These are phyloP conservation scores for Suhomyces sp. DNA, from an alignment of 805 yeast genomes.

Conservation along the genomic window DNA sequence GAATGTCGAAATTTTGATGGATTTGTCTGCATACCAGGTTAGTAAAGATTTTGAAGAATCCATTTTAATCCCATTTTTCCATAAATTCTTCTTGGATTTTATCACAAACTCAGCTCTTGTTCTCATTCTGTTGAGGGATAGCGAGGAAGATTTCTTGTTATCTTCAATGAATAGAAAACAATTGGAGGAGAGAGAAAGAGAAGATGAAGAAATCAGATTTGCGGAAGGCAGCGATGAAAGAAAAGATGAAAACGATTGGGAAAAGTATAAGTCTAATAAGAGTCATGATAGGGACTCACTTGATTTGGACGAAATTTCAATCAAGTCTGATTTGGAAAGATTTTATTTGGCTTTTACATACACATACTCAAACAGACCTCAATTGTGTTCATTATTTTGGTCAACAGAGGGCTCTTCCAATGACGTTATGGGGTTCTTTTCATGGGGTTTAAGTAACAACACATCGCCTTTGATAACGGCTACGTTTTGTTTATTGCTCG, in stretches of 20 bases:
- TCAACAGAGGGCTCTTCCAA: constrained; percentile 33
- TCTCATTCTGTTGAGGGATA: constrained; percentile 64
- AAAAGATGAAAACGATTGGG: constrained; percentile 7
- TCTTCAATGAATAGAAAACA: constrained; percentile 39
- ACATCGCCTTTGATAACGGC: constrained; percentile 77
- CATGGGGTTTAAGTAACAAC: constrained; percentile 84
- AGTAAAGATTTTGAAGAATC: constrained; percentile 25
- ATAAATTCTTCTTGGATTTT: constrained; percentile 53
- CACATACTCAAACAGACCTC: constrained; percentile 62
- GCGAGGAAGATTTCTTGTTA: constrained; percentile 69
- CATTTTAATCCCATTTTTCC: constrained; percentile 42
- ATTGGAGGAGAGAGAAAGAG: constrained; percentile 7
- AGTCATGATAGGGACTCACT: constrained; percentile 21
- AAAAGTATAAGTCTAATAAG: constrained; percentile 6
- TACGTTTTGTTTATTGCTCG: constrained; percentile 73
- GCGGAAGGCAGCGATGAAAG: constrained; percentile 6
- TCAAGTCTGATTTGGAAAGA: constrained; percentile 83
- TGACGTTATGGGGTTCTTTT: constrained; percentile 73
- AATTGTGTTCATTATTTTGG: constrained; percentile 66
- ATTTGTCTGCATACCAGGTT: constrained; percentile 17
- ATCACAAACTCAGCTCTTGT: constrained; percentile 65
- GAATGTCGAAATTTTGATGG: constrained; percentile 33
- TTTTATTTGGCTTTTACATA: constrained; percentile 75
- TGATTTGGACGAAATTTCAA: constrained; percentile 60
- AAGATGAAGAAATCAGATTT: constrained; percentile 5